Base-by-base conservation (phyloP, 495 filamentous ascomycete species). In the Elasticomyces elasticus region DNA sequence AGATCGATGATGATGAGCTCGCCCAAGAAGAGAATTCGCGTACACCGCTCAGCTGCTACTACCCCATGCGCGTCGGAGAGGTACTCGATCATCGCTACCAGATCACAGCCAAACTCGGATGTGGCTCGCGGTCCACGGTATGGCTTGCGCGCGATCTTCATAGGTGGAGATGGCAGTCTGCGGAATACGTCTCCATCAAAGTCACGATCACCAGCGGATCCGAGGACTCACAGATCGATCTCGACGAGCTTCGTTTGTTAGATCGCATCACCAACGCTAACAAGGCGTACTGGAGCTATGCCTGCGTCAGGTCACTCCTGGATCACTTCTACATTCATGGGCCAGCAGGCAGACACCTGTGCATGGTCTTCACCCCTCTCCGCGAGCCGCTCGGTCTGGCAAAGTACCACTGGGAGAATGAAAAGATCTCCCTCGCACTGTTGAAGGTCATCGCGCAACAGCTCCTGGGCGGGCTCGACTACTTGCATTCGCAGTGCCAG, bases 11-110 rank as follows among this genome's bases (percentile, higher is more conserved):
- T n/a, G 22, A 43, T 22, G 28, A 40, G 15, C 26, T 42, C 20
- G 24, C 51, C 13, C 49, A 56, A 41, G 65, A 67, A 43, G 63
- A 66, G 56, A 41, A 22, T 19, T 47, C 54, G n/a, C 61, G 58
- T 28, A 46, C 46, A 72, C 15, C 68, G 46, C 67, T 69, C 37
- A 67, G 68, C 54, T 33, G 47, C 47, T 76, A 70, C 63, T 75
- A 72, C 61, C 72, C 72, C 37, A 69, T 61, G 38, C 68, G 70
- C 41, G 64, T 70, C 50, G 71, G 71, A 31, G 72, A 77, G 31
- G 45, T 73, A 7, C 55, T 73, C 12, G 56, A 69, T 60, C 49
- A 62, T 41, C 63, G 66, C 48, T 74, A 74, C 49, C 66, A 73
- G 20, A 19, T 58, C 47, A 23, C 71, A 28, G 62, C 68, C 38